Percentiles rank a stretch among this genome's conserved stretches.
Conservation (phyloP, 2,329 filamentous ascomycete species). For the Mycocentrospora acerina region DNA sequence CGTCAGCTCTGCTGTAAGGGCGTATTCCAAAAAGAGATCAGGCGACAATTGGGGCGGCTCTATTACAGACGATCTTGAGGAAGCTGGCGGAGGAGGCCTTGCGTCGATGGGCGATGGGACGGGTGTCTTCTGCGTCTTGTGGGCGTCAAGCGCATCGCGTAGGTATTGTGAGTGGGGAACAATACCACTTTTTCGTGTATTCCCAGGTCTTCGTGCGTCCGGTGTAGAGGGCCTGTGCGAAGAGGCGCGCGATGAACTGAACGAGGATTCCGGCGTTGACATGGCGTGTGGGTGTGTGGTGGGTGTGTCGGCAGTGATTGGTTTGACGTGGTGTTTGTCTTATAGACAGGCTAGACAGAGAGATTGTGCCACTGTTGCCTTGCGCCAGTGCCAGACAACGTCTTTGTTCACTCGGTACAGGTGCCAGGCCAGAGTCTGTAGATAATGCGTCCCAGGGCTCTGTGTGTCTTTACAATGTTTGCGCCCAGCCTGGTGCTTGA, state of each 20-base stretch:
- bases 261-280: conserved; percentile 24
- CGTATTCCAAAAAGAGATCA: conserved; percentile 24
- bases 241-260: conserved; percentile 16
- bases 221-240: conserved; percentile 22
- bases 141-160: conserved; percentile 35
- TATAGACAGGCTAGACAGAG: conserved; percentile 1
- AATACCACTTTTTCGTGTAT: conserved; percentile 6
- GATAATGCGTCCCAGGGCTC: conserved; percentile 5
- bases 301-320: conserved; percentile 1
- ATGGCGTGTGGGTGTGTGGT: conserved; percentile 18
- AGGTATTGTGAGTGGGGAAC: conserved; percentile 39
- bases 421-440: conserved; percentile 2
- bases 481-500: not conserved
- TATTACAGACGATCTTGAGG: conserved; percentile 5
- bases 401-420: conserved; percentile 6
- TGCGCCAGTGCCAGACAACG: not conserved
- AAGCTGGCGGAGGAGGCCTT: conserved; percentile 5
- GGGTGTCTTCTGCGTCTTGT: conserved; percentile 26
- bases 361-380: not conserved
- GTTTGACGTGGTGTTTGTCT: not conserved
- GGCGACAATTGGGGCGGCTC: conserved; percentile 12
- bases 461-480: conserved; percentile 6
- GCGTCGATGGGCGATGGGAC: conserved; percentile 11
- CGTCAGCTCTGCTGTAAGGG: conserved; percentile 35
- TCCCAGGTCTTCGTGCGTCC: conserved; percentile 9